phyloP scores from a whole-genome alignment of 306 rosid species.

The Calophaca sinica region DNA sequence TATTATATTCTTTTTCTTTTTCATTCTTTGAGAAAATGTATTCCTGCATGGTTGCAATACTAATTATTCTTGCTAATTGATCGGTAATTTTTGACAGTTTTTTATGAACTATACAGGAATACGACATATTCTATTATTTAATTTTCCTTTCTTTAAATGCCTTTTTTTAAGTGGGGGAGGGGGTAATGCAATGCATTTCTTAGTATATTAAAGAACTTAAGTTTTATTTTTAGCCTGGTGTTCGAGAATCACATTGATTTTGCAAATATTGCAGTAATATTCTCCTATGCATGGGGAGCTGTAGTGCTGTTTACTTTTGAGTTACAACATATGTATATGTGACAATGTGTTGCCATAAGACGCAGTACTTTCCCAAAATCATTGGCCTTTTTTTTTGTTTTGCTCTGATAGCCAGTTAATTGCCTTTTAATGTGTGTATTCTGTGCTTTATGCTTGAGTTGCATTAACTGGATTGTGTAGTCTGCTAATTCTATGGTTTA shows the following conservation, averaged over 20 bases:
- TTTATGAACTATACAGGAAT: not conserved
- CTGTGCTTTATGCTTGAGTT: no score
- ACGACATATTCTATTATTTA: not conserved
- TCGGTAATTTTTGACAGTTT: not conserved
- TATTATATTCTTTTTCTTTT: not conserved
- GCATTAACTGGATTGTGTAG: no score
- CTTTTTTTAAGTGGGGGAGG: not conserved
- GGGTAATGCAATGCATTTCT: not conserved
- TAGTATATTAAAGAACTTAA: not conserved
- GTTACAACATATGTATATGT: no score
- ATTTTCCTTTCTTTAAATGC: not conserved
- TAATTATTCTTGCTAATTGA: not conserved
- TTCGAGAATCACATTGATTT: not conserved
- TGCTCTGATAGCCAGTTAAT: no score
- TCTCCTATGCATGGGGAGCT: no score
- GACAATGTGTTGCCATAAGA: no score
- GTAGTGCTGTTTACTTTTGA: no score
- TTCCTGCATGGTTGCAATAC: not conserved
- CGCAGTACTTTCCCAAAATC: no score
- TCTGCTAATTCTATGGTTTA: no score
- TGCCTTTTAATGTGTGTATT: no score
- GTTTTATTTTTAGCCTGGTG: not conserved
- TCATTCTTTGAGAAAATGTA: slow-evolving; percentile 18
- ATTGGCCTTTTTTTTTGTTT: no score
- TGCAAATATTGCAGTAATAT: not conserved